These are phyloP conservation scores for Staphylotrichum tortipilum DNA, from an alignment of 495 filamentous ascomycete species.

Conservation along the genomic window DNA sequence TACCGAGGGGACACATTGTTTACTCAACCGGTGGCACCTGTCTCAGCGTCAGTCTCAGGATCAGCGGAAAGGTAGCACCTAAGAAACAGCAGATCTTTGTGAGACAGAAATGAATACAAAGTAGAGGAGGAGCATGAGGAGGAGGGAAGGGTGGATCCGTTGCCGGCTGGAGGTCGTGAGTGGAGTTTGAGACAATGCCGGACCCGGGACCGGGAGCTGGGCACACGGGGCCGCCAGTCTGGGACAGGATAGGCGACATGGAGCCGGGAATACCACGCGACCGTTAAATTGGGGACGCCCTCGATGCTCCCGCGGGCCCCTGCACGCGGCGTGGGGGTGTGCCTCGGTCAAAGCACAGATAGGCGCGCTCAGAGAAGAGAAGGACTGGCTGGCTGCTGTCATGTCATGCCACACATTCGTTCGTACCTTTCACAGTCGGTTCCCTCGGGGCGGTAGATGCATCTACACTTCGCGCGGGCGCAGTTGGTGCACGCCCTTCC, in stretches of 20 bases:
- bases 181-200: conserved; percentile 5
- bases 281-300: too few species aligned
- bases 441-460: conserved; percentile 33
- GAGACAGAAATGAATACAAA: too few species aligned
- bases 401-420: too few species aligned
- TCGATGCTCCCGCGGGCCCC: too few species aligned
- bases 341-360: too few species aligned
- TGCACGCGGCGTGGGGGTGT: too few species aligned
- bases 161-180: neutral
- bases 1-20: conserved; percentile 33
- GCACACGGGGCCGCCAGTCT: conserved; percentile 2
- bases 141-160: neutral
- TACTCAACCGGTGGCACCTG: conserved; percentile 33
- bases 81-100: too few species aligned
- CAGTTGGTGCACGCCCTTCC: conserved; percentile 50
- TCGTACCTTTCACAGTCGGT: conserved; percentile 43
- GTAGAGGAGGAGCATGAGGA: too few species aligned
- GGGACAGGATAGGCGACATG: conserved; percentile 12
- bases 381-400: neutral
- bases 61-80: too few species aligned
- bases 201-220: neutral
- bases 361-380: too few species aligned
- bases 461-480: conserved; percentile 48
- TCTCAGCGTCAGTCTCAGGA: neutral
- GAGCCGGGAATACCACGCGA: neutral